A percentile compares a stretch with the other conserved stretches of the same genome.
Conservation (phyloP, 1,139 yeast species). For the Hemisphaericaspora xylofermentans region DNA sequence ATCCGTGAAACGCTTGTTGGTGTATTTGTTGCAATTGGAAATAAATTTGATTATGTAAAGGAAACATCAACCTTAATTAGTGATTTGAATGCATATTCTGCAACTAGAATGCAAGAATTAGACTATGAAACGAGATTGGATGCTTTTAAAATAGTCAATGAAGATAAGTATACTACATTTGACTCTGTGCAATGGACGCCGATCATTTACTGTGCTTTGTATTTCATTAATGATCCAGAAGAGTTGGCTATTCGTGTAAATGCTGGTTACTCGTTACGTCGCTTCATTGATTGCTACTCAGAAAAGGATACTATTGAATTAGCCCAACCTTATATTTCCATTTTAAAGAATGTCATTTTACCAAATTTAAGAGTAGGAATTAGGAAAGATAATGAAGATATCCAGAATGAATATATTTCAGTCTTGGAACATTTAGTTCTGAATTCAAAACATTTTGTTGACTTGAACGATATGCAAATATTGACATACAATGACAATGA, state of each 20-base stretch:
- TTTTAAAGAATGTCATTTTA: conserved; percentile 57
- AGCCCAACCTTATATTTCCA: conserved; percentile 36
- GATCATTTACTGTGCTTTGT: conserved; percentile 64
- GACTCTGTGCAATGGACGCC: conserved; percentile 76
- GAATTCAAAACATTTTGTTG: conserved; percentile 47
- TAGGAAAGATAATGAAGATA: conserved; percentile 57
- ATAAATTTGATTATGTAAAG: conserved; percentile 43
- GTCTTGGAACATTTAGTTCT: conserved; percentile 66
- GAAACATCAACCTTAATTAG: conserved; percentile 51
- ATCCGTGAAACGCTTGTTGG: conserved; percentile 61
- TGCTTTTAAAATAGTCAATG: conserved; percentile 68
- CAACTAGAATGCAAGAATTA: conserved; percentile 63
- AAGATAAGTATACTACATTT: conserved; percentile 44
- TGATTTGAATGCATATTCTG: conserved; percentile 70
- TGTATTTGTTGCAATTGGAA: conserved; percentile 62
- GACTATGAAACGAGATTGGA: conserved; percentile 75
- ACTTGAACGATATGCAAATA: conserved; percentile 65
- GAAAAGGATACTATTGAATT: conserved; percentile 28
- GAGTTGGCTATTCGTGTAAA: conserved; percentile 82
- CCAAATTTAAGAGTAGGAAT: conserved; percentile 72
- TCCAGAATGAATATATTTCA: conserved; percentile 69
- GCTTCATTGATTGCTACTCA: conserved; percentile 63
- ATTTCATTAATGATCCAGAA: conserved; percentile 70
- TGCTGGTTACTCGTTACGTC: conserved; percentile 63
- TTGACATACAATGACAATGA: conserved; percentile 69